Base-by-base conservation (phyloP, 225 moss, liverwort and hornwort genomes). In the Bryoerythrophyllum caledonicum region DNA sequence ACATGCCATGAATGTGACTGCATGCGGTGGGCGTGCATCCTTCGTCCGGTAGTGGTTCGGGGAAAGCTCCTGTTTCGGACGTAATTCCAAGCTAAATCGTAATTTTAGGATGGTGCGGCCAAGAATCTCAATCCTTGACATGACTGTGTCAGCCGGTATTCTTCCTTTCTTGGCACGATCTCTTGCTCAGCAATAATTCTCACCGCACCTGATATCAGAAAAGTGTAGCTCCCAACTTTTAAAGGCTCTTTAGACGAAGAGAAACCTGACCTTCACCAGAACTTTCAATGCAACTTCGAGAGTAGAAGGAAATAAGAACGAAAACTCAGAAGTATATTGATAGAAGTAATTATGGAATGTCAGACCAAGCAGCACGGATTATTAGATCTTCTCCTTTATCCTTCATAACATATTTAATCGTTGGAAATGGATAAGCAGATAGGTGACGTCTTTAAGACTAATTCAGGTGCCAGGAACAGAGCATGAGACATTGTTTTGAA, bases 161-260 rank as follows among this genome's bases (percentile, higher is more conserved):
- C 53, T n/a, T 54, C 19, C 41, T 54, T 62, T 77, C 77, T 77
- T 77, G 77, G 53, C 70, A 61, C 48, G 17, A 49, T 60, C 51
- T 43, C 21, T 13, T 21, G 38, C 62, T 15, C 40, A 37, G 62
- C 40, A 63, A 23, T 25, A 26, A 5, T 63, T 62, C 40, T n/a
- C 27, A 60, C 16, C 7, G 2, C 20, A 21, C 15, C 1, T 38
- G 68, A 49, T 60, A 37, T 38, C n/a, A 26, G 37, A 65, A 43
- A n/a, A 57, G 60, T 35, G 24, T 59, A 17, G 34, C 60, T 35
- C 12, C 1, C 15, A 37, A 13, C n/a, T 25, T 28, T 0, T n/a
- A 4, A 67, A 17, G 10, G 23, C n/a, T 28, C 56, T 65, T n/a
- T 21, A 28, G 16, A 9, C 15, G 57, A 32, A 57, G 23, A 43